These are phyloP conservation scores for Ceratobasidium sp. DNA, from an alignment of 1,284 basidiomycete genomes.

Conservation along the genomic window DNA sequence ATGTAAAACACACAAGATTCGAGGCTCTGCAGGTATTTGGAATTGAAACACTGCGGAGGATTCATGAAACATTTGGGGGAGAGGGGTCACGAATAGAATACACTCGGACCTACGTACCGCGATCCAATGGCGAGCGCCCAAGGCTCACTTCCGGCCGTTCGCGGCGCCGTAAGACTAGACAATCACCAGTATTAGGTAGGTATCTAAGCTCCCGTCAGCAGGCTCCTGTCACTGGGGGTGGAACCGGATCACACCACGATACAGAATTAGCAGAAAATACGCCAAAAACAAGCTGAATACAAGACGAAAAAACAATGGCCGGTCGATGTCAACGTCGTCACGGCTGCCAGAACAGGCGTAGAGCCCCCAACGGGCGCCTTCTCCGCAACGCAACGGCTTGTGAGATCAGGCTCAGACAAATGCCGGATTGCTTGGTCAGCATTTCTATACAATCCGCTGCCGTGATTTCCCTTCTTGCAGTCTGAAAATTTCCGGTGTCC, in stretches of 20 bases:
- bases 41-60: slow-evolving; percentile 5
- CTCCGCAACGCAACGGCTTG: slow-evolving; percentile 1
- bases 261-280: slow-evolving; percentile 11
- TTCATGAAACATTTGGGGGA: slow-evolving; percentile 12
- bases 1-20: slow-evolving; percentile 35
- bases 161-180: too few species aligned
- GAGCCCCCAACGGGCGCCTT: background rate
- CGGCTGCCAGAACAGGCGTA: background rate
- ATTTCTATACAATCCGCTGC: background rate
- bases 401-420: slow-evolving; percentile 32
- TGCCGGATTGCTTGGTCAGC: slow-evolving; percentile 8
- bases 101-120: slow-evolving; percentile 20
- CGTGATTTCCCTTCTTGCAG: slow-evolving; percentile 7
- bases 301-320: background rate
- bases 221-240: background rate
- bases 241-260: background rate
- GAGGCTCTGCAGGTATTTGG: background rate
- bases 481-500: slow-evolving; percentile 23
- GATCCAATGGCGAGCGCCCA: background rate
- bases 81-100: background rate
- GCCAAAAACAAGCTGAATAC: background rate
- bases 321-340: background rate
- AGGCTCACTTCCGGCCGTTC: slow-evolving; percentile 19
- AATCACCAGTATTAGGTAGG: too few species aligned
- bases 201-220: background rate